Conservation (phyloP, 306 rosid species). For the Delonix regia region DNA sequence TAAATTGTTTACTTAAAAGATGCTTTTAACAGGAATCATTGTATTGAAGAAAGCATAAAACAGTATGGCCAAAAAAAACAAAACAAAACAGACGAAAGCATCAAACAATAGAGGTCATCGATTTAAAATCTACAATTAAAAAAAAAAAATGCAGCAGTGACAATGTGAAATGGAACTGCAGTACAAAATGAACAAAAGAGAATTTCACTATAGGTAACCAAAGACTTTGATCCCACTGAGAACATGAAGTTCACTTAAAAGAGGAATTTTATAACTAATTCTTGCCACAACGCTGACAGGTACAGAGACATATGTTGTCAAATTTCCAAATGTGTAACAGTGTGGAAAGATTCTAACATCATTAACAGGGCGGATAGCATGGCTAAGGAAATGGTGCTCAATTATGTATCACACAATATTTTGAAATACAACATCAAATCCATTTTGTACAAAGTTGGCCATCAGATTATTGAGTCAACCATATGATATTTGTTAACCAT, state of each 20-base stretch:
- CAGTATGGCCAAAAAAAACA: too few species aligned
- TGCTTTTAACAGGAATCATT: neutral
- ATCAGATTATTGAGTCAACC: neutral
- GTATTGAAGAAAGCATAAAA: neutral
- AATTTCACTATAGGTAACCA: neutral
- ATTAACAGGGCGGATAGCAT: neutral
- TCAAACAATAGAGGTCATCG: too few species aligned
- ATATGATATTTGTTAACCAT: neutral
- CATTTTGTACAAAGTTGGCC: slow-evolving; percentile 48
- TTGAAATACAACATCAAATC: slow-evolving; percentile 26
- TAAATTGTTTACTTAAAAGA: neutral
- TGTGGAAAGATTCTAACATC: neutral
- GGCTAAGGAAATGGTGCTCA: neutral
- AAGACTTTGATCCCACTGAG: neutral
- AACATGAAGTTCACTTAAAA: neutral
- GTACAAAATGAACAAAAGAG: too few species aligned
- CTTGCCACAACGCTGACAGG: neutral
- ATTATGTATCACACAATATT: slow-evolving; percentile 7
- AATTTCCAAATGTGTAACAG: neutral
- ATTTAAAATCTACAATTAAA: too few species aligned
- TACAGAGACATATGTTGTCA: neutral
- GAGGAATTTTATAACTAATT: neutral
- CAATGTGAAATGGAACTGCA: neutral
- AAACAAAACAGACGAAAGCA: too few species aligned
- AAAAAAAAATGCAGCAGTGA: neutral